These are phyloP conservation scores for Hevea brasiliensis DNA, from an alignment of 345 rosid species.

Conservation along the genomic window DNA sequence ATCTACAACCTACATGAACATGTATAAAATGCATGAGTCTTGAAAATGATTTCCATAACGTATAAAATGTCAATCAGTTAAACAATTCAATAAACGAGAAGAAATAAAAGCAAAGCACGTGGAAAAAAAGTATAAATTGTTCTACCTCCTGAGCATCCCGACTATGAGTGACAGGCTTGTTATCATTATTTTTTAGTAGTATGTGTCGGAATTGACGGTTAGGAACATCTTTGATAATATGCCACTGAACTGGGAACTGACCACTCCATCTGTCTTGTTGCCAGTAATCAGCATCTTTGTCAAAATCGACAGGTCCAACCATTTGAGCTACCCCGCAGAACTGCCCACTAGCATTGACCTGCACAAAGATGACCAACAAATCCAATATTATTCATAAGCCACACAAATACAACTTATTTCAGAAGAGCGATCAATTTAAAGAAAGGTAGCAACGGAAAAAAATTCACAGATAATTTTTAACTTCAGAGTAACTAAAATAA, in stretches of 20 bases:
- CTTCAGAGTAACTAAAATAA: not conserved
- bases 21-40: not conserved
- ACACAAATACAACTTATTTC: not conserved
- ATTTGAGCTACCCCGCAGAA: conserved; percentile 78
- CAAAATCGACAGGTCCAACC: conserved; percentile 72
- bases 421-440: not conserved
- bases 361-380: conserved; percentile 17
- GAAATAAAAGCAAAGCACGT: not conserved
- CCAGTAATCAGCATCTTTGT: conserved; percentile 67
- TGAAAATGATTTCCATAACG: not conserved
- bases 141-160: conserved; percentile 76
- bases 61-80: not conserved
- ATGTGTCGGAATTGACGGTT: conserved; percentile 64
- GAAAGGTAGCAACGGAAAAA: not conserved
- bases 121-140: not conserved
- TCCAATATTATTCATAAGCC: not conserved
- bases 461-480: not conserved
- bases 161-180: conserved; percentile 78
- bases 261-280: conserved; percentile 82
- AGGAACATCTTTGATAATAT: conserved; percentile 67
- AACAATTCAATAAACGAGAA: not conserved
- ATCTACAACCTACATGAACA: not conserved
- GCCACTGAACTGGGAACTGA: conserved; percentile 80
- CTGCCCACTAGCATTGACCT: conserved; percentile 84
- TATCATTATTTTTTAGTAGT: conserved; percentile 65